Base-by-base conservation (phyloP, 306 rosid species). In the Corylus avellana region DNA sequence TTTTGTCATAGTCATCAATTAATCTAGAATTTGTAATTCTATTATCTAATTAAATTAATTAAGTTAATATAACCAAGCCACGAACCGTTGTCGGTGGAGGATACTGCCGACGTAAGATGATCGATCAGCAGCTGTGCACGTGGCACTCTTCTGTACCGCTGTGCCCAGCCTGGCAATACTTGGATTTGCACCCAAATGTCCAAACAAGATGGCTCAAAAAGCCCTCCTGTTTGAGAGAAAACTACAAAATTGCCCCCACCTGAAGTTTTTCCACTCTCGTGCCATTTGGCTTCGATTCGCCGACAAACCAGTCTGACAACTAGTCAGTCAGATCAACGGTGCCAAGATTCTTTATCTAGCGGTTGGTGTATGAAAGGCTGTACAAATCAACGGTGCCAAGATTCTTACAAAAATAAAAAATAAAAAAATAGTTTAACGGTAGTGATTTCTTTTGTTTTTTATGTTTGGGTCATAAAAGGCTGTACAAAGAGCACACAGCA, bases 81-180 rank as follows among this genome's bases (percentile, higher is more conserved):
- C 69, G 51, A 70, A 54, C 57, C 8, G 32, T 48, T 59, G 91
- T 89, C 93, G 91, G 93, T 85, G 89, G 79, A 50, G 72, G 78
- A 79, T 79, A 54, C 22, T 69, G 42, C 79, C 76, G 75, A 62
- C 49, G 22, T 58, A 49, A 80, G 74, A 85, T 50, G 47, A 49
- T 18, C 2, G 32, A 56, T 64, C 75, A 69, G 46, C 57, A 9
- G 44, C 83, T 64, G 57, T 73, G 75, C 87, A 86, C 84, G 83
- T 86, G 93, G 67, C 75, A 8, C 17, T 14, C 4, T 5, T 10
- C 39, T 25, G 2, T 70, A 27, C 47, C n/a, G 54, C 8, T 14
- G 70, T 25, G n/a, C 4, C 80, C 80, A 78, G 64, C 66, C 78
- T 82, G 67, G 81, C 75, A 68, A 12, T 50, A 35, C 48, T 73